A percentile compares a stretch with the other conserved stretches of the same genome.
Evolutionary conservation across 441 rosid genomes (phyloP).

Genomic region (Adansonia grandidieri): DNA sequence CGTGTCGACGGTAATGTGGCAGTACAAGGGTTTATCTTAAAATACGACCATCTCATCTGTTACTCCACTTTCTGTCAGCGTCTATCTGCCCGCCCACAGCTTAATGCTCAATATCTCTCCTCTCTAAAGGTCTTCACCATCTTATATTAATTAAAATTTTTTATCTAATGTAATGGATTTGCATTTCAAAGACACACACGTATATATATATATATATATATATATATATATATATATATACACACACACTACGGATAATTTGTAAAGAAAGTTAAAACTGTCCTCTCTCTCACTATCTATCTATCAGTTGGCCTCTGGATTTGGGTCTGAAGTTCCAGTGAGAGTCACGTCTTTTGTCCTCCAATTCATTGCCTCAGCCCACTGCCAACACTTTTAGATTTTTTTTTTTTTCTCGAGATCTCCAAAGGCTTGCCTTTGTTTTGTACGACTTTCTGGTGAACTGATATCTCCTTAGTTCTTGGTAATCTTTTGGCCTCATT

Average conservation of each 20-base stretch:
- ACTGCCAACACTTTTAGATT: constrained; percentile 2
- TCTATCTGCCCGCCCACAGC: neutral
- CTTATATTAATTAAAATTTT: no score
- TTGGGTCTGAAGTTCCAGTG: constrained; percentile 33
- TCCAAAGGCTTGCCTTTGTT: constrained; percentile 35
- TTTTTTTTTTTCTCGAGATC: constrained; percentile 34
- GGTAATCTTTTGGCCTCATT: constrained; percentile 1
- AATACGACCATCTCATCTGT: constrained; percentile 34
- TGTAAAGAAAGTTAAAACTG: constrained; percentile 17
- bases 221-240: no score
- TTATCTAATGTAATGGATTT: no score
- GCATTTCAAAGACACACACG: neutral
- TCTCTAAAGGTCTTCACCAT: no score
- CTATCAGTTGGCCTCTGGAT: constrained; percentile 25
- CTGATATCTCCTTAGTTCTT: neutral
- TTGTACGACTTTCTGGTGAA: constrained; percentile 29
- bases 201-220: no score
- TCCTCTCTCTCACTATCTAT: constrained; percentile 11
- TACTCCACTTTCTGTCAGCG: constrained; percentile 43
- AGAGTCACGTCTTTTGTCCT: constrained; percentile 37
- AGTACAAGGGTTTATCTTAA: constrained; percentile 37
- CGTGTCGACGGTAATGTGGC: constrained; percentile 28
- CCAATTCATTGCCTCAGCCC: constrained; percentile 43
- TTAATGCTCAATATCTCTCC: neutral
- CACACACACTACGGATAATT: no score